Conservation (phyloP, 495 filamentous ascomycete genomes). For the Cenococcum geophilum region DNA sequence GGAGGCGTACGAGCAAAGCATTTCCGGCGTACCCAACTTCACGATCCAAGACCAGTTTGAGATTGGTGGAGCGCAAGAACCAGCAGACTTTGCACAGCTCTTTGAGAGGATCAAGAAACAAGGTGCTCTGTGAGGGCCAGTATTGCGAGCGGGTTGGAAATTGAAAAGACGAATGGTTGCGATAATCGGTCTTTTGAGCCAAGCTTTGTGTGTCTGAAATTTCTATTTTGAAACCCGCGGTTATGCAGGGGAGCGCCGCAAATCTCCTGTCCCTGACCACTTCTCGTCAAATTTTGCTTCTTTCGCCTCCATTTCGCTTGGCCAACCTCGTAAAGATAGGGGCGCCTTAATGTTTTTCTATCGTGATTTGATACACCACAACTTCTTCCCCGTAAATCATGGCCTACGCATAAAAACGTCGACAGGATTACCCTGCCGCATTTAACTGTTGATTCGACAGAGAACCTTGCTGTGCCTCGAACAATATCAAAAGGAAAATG, state of each 20-base stretch:
- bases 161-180: background rate
- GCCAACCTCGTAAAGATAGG: background rate
- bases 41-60: slow-evolving; percentile 40
- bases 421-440: background rate
- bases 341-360: background rate
- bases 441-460: background rate
- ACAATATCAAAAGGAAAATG: background rate
- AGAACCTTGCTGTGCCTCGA: background rate
- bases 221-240: background rate
- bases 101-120: slow-evolving; percentile 37
- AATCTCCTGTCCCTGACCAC: background rate
- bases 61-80: slow-evolving; percentile 38
- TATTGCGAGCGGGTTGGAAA: background rate
- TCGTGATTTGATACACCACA: slow-evolving; percentile 7
- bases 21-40: slow-evolving; percentile 72
- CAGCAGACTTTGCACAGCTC: slow-evolving; percentile 36
- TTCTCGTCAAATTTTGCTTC: slow-evolving; percentile 4
- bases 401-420: background rate
- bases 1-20: slow-evolving; percentile 49
- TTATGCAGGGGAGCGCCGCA: slow-evolving; percentile 5
- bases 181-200: background rate
- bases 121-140: slow-evolving; percentile 5
- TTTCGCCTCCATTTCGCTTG: background rate
- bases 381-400: background rate
- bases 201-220: background rate